phyloP scores from a whole-genome alignment of 371 early-diverging fungal genomes.

The Blastocladiella emersonii region DNA sequence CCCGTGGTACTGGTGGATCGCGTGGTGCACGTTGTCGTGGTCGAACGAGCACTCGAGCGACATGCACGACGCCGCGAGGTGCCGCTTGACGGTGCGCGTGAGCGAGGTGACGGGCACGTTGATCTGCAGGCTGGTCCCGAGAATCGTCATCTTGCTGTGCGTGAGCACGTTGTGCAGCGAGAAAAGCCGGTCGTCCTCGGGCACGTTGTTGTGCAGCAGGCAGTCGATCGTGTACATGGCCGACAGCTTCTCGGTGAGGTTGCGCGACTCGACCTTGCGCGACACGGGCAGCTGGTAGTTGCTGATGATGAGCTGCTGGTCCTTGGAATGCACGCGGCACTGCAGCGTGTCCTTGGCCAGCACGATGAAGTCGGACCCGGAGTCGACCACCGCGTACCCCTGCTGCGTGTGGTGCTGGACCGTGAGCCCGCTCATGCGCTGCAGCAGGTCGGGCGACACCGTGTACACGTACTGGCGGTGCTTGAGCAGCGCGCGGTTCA shows the following conservation, averaged over 20 bases:
- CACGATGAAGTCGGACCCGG: neutral
- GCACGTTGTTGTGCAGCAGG: neutral
- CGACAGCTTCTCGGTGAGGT: neutral
- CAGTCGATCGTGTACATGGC: constrained; percentile 4
- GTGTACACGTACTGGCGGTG: neutral
- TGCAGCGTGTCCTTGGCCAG: neutral
- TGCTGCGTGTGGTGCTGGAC: neutral
- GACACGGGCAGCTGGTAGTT: neutral
- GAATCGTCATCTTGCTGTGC: neutral
- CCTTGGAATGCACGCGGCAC: neutral
- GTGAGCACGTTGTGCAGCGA: neutral
- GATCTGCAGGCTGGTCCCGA: neutral
- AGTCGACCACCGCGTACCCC: neutral
- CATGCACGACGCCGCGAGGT: neutral
- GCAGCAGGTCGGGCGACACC: neutral
- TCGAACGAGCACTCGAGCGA: neutral
- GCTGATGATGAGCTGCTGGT: neutral
- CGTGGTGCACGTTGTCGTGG: neutral
- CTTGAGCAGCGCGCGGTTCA: neutral
- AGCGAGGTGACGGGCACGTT: neutral
- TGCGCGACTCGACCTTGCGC: neutral
- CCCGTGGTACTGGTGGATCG: neutral
- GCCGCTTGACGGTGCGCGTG: neutral
- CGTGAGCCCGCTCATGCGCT: neutral
- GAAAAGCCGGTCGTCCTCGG: neutral